Evolutionary conservation across 495 filamentous ascomycete species (phyloP).

Genomic region (Tuber umbilicatum): DNA sequence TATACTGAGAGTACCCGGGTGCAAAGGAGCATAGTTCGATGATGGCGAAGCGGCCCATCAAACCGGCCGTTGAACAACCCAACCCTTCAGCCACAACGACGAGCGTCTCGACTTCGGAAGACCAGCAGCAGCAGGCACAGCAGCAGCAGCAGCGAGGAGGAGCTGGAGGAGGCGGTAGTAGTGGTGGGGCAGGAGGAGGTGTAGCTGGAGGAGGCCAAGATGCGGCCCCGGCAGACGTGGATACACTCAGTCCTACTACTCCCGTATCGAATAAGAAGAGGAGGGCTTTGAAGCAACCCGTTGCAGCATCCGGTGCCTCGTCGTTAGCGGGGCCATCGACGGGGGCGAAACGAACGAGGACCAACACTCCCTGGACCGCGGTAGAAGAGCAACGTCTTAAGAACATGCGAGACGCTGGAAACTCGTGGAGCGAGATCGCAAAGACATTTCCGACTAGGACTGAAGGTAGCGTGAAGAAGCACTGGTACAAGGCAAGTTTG

Average conservation of each 20-base stretch:
- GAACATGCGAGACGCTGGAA: conserved; percentile 83
- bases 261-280: conserved; percentile 35
- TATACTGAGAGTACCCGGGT: conserved; percentile 33
- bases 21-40: conserved; percentile 30
- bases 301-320: conserved; percentile 21
- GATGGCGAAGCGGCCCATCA: conserved; percentile 42
- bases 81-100: conserved; percentile 37
- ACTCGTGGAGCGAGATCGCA: conserved; percentile 95
- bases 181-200: neutral
- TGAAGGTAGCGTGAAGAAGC: conserved; percentile 97
- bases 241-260: conserved; percentile 33
- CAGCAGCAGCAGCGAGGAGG: conserved; percentile 3
- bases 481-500: conserved; percentile 88
- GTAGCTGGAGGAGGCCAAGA: neutral
- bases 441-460: conserved; percentile 93
- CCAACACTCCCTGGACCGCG: conserved; percentile 96
- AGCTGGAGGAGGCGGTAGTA: neutral
- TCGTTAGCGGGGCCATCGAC: conserved; percentile 30
- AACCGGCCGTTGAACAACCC: conserved; percentile 39
- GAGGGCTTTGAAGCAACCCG: conserved; percentile 33
- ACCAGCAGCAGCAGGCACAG: conserved; percentile 34
- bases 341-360: conserved; percentile 72
- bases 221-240: conserved; percentile 20
- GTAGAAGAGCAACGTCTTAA: conserved; percentile 89
- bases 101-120: conserved; percentile 16